Percentiles rank a stretch among this genome's conserved stretches.
Evolutionary conservation across 108 stramenopile species (phyloP).

Genomic region (Fragilaria crotonensis): DNA sequence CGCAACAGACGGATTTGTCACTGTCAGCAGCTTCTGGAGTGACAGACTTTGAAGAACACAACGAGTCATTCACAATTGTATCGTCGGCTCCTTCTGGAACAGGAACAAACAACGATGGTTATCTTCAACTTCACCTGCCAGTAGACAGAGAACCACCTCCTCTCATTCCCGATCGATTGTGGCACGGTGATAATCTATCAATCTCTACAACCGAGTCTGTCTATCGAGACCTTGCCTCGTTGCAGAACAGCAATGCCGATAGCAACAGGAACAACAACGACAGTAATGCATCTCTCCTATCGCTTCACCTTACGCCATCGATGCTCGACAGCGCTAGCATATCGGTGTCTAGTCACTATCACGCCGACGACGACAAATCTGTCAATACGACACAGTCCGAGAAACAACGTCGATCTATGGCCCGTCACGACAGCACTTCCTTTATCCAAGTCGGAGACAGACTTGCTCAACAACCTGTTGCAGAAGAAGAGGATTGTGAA

Average conservation of each 20-base stretch:
- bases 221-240: background rate
- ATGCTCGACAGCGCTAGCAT: background rate
- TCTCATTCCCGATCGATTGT: constrained; percentile 6
- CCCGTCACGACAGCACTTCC: background rate
- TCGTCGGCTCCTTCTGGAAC: constrained; percentile 24
- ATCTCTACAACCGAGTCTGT: constrained; percentile 22
- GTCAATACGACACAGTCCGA: background rate
- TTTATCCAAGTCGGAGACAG: constrained; percentile 16
- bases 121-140: constrained; percentile 8
- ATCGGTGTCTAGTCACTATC: background rate
- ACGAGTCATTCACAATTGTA: no score
- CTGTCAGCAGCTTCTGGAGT: background rate
- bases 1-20: background rate
- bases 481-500: background rate
- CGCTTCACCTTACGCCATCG: background rate
- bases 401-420: background rate
- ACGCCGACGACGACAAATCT: background rate
- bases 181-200: background rate
- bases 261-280: background rate
- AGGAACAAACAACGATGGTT: no score
- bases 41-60: no score
- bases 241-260: background rate
- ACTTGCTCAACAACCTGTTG: constrained; percentile 2
- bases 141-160: constrained; percentile 6
- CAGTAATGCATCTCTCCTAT: background rate